Evolutionary conservation across 2,329 filamentous ascomycete genomes (phyloP).

Genomic region (Colletotrichum higginsianum): DNA sequence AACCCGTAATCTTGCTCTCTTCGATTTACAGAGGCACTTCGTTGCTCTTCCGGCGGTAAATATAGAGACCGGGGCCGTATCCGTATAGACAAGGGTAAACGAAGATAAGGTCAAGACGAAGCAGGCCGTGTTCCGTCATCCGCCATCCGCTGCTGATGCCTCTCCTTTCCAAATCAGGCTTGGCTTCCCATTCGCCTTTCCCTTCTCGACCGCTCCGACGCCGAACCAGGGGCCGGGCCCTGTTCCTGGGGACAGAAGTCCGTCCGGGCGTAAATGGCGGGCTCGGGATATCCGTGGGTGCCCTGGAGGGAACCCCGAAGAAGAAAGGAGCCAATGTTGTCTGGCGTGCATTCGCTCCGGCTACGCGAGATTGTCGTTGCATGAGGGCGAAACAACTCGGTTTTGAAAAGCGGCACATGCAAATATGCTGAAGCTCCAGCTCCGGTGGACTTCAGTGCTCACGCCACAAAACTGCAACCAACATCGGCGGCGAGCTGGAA

Average conservation of each 20-base stretch:
- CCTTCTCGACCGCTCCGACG: constrained; percentile 4
- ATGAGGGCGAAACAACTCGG: not conserved
- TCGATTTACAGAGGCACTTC: constrained; percentile 13
- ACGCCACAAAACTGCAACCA: not conserved
- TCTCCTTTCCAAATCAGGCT: not conserved
- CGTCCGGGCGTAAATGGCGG: not conserved
- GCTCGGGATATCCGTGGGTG: constrained; percentile 5
- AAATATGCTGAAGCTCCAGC: not conserved
- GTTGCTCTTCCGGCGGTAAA: constrained; percentile 7
- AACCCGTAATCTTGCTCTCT: constrained; percentile 1
- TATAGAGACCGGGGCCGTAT: not conserved
- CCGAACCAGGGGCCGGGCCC: not conserved
- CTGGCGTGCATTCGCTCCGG: not conserved
- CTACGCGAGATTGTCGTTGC: not conserved
- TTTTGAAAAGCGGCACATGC: not conserved
- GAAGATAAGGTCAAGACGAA: constrained; percentile 5
- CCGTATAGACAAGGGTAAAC: not conserved
- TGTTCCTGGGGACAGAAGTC: constrained; percentile 9
- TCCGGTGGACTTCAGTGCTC: too few species aligned
- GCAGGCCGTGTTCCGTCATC: constrained; percentile 28
- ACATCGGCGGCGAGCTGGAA: not conserved
- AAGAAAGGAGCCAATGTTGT: not conserved
- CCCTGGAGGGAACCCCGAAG: not conserved
- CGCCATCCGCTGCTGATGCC: not conserved
- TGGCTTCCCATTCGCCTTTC: not conserved